Evolutionary conservation across 306 rosid genomes (phyloP).

Genomic region (Notholithocarpus densiflorus): DNA sequence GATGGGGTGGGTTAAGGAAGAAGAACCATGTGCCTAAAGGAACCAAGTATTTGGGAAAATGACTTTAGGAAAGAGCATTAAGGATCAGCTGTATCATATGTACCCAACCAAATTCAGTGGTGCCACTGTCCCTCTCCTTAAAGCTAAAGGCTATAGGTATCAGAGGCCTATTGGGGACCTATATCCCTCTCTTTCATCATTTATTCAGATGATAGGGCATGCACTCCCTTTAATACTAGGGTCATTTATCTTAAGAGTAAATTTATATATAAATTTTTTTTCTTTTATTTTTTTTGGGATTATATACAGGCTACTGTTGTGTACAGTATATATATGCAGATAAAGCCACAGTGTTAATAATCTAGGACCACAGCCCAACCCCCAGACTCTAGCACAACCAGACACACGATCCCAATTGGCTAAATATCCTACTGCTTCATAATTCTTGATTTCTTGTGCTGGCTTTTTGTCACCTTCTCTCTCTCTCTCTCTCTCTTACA

Average conservation of each 20-base stretch:
- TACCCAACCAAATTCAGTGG: too few species aligned
- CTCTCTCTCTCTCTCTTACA: not conserved
- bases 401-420: conserved; percentile 13
- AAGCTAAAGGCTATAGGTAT: not conserved
- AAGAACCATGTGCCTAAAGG: too few species aligned
- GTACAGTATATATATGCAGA: not conserved
- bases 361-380: conserved; percentile 14
- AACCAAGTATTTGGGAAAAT: too few species aligned
- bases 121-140: conserved; percentile 7
- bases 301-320: not conserved
- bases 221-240: not conserved
- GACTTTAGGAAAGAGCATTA: too few species aligned
- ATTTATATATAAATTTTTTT: too few species aligned
- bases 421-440: conserved; percentile 2
- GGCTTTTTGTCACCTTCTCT: conserved; percentile 16
- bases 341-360: not conserved
- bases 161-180: conserved; percentile 15
- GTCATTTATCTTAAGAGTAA: too few species aligned
- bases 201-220: not conserved
- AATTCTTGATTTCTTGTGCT: conserved; percentile 12
- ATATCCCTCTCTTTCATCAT: not conserved
- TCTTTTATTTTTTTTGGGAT: too few species aligned
- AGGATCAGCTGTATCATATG: too few species aligned
- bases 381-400: not conserved
- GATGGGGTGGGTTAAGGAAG: too few species aligned